Evolutionary conservation across 2,329 filamentous ascomycete species (phyloP).

Genomic region (Pyricularia pennisetigena): DNA sequence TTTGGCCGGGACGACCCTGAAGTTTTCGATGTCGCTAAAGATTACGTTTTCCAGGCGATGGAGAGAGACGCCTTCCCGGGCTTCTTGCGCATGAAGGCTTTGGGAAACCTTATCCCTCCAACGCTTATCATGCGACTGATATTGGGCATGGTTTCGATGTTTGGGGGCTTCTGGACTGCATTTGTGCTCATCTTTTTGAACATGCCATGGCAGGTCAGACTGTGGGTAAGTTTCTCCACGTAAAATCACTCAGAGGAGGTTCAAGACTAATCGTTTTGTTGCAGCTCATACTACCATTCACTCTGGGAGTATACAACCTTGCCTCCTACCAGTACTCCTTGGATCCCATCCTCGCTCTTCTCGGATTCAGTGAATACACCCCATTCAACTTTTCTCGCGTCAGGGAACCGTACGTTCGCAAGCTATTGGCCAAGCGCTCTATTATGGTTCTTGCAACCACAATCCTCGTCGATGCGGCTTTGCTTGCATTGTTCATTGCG

Average conservation of each 20-base stretch:
- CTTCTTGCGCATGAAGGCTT: slow-evolving; percentile 86
- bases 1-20: slow-evolving; percentile 91
- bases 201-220: slow-evolving; percentile 60
- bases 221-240: slow-evolving; percentile 57
- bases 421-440: slow-evolving; percentile 73
- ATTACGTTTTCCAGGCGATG: slow-evolving; percentile 99
- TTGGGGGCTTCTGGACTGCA: slow-evolving; percentile 86
- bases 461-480: slow-evolving; percentile 64
- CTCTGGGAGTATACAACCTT: slow-evolving; percentile 79
- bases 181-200: slow-evolving; percentile 91
- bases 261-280: neutral
- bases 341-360: slow-evolving; percentile 78
- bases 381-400: slow-evolving; percentile 86
- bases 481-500: slow-evolving; percentile 86
- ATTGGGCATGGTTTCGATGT: slow-evolving; percentile 75
- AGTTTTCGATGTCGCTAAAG: slow-evolving; percentile 93
- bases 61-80: slow-evolving; percentile 98
- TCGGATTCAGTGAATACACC: slow-evolving; percentile 93
- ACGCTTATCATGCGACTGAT: slow-evolving; percentile 81
- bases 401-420: slow-evolving; percentile 82
- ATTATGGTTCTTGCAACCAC: slow-evolving; percentile 72
- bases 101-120: slow-evolving; percentile 89
- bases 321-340: slow-evolving; percentile 92
- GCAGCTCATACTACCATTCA: slow-evolving; percentile 74
- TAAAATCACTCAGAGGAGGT: too few species aligned